Evolutionary conservation across 345 rosid species (phyloP), one percentile per base, ranked within the genome.

Genomic region (Trapa bicornis): DNA sequence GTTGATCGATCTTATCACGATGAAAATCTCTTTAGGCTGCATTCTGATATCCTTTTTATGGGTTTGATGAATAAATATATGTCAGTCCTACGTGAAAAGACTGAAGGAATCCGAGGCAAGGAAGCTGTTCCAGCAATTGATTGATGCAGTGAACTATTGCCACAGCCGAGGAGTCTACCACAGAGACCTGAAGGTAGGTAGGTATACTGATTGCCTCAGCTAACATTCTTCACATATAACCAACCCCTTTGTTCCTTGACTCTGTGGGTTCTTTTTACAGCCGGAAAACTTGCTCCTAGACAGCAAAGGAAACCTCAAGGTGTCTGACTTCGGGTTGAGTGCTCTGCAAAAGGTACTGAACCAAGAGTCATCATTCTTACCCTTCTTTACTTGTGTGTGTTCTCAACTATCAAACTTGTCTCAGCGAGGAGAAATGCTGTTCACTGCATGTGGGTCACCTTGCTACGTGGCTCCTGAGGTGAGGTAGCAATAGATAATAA

Each of bases 401-500:
- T 2, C 45, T 47, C 53, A 42, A 61, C 15, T 8, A 41, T 54
- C 16, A 42, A 53, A 47, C 36, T 54, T 6, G 16, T 32, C 64
- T 67, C 80, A 89, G 94, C 88, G 90, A 57, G 96, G 88, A 67
- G 86, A 86, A 67, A 75, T 88, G 81, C 84, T 87, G 58, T 79
- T 87, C n/a, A 93, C 97, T 61, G 87, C 97, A 10, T 93, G 97
- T 67, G 97, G 98, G 12, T 93, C 98, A 36, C 98, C 97, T 0
- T 86, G 92, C 71, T 90, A 93, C 33, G 87, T 87, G 48, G 98
- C 97, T 61, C 97, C 98, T 0, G 98, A 93, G 96, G 97, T 88
- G 71, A 76, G 78, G 61, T 22, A 22, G 29, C 29, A 0, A 22
- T 22, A 41, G 7, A 41, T 4, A 8, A 41, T 41, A 2, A 41